Percentiles rank a stretch among this genome's conserved stretches.
Conservation (phyloP, 2,329 filamentous ascomycete genomes). For the Truncatella angustata region DNA sequence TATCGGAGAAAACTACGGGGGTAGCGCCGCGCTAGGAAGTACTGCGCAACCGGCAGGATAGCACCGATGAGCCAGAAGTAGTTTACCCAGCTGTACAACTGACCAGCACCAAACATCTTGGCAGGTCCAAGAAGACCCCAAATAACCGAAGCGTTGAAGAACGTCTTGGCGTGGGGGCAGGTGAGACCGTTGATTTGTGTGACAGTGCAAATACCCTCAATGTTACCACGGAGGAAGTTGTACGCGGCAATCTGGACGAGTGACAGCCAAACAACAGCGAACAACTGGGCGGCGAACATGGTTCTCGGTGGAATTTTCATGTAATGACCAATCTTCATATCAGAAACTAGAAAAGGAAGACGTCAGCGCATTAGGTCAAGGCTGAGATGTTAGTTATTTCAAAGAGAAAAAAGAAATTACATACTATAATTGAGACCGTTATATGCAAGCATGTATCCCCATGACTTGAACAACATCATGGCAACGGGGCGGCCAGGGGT, state of each 20-base stretch:
- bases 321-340: constrained; percentile 52
- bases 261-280: constrained; percentile 38
- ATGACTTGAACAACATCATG: constrained; percentile 79
- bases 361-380: background rate
- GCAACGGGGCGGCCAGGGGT: constrained; percentile 67
- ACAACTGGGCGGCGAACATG: constrained; percentile 45
- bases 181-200: constrained; percentile 49
- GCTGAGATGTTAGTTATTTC: background rate
- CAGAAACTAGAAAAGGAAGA: constrained; percentile 25
- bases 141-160: constrained; percentile 59
- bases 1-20: constrained; percentile 46
- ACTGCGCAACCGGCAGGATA: constrained; percentile 46
- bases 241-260: constrained; percentile 36
- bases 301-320: constrained; percentile 52
- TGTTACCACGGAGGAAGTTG: constrained; percentile 43
- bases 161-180: constrained; percentile 56
- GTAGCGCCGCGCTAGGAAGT: constrained; percentile 43
- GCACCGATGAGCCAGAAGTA: constrained; percentile 57
- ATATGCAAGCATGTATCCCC: constrained; percentile 43
- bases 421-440: constrained; percentile 43
- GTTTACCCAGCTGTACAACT: constrained; percentile 49
- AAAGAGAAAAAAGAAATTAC: background rate
- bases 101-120: constrained; percentile 47
- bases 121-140: constrained; percentile 60
- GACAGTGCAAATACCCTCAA: constrained; percentile 49